Conservation (phyloP, 2,329 filamentous ascomycete genomes). For the Volutella citrinella region DNA sequence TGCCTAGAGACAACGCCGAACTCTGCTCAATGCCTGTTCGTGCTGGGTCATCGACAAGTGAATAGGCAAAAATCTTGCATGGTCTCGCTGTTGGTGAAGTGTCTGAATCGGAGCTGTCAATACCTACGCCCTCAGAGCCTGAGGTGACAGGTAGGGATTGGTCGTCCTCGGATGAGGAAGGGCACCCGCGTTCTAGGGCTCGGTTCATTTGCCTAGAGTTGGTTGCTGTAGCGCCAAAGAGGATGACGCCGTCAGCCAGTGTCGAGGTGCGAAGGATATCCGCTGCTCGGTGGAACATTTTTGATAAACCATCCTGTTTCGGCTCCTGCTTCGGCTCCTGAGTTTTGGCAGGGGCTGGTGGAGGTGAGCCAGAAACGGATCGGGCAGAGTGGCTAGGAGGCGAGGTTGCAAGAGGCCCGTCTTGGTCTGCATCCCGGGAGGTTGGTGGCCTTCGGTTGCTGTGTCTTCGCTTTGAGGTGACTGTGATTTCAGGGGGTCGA, state of each 20-base stretch:
- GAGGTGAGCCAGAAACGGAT: not conserved
- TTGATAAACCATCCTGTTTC: conserved; percentile 16
- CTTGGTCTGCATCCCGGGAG: not conserved
- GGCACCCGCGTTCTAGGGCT: conserved; percentile 3
- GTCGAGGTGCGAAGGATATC: conserved; percentile 28
- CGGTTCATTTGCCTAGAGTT: conserved; percentile 10
- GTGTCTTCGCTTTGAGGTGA: conserved; percentile 11
- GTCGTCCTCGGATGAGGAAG: conserved; percentile 14
- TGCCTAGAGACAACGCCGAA: conserved; percentile 24
- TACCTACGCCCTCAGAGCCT: conserved; percentile 18
- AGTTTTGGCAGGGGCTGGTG: conserved; percentile 3
- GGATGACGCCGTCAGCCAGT: conserved; percentile 28
- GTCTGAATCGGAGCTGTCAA: conserved; percentile 30
- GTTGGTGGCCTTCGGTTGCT: conserved; percentile 10
- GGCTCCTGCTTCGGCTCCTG: conserved; percentile 4
- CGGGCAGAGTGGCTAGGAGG: too few relatives aligned
- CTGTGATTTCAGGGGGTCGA: conserved; percentile 18
- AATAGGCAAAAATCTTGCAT: conserved; percentile 27
- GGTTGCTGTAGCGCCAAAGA: conserved; percentile 27
- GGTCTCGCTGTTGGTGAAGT: conserved; percentile 23
- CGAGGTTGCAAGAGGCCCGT: too few relatives aligned
- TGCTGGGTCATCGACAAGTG: conserved; percentile 21
- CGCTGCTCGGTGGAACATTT: conserved; percentile 26
- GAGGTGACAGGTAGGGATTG: conserved; percentile 5
- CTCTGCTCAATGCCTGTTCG: conserved; percentile 25